Percentiles rank a stretch among this genome's conserved stretches.
These are phyloP conservation scores for Torulaspora gathmanii DNA, from an alignment of 805 yeast genomes.

Conservation along the genomic window DNA sequence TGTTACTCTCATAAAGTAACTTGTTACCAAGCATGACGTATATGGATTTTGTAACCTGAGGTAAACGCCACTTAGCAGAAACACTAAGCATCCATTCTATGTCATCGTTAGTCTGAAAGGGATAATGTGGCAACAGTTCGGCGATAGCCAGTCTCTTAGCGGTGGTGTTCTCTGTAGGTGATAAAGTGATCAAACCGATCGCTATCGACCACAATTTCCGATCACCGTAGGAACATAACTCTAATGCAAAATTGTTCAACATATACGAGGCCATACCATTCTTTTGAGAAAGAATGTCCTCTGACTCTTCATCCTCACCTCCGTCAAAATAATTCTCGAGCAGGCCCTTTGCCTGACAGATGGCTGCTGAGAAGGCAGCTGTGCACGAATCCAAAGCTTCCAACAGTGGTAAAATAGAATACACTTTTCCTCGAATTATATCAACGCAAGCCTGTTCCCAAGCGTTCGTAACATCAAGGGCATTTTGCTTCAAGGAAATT, in stretches of 20 bases:
- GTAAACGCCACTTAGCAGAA: slow-evolving; percentile 61
- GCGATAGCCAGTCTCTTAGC: slow-evolving; percentile 40
- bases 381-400: slow-evolving; percentile 59
- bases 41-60: slow-evolving; percentile 52
- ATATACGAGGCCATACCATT: slow-evolving; percentile 45
- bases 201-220: slow-evolving; percentile 62
- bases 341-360: slow-evolving; percentile 61
- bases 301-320: slow-evolving; percentile 18
- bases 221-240: slow-evolving; percentile 31
- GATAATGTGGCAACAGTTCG: slow-evolving; percentile 55
- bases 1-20: slow-evolving; percentile 49
- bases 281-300: slow-evolving; percentile 33
- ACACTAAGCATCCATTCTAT: slow-evolving; percentile 72
- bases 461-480: slow-evolving; percentile 38
- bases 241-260: slow-evolving; percentile 31
- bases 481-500: slow-evolving; percentile 34
- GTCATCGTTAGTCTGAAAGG: slow-evolving; percentile 66
- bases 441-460: slow-evolving; percentile 57
- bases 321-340: slow-evolving; percentile 40
- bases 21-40: slow-evolving; percentile 47
- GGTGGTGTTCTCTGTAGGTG: slow-evolving; percentile 41
- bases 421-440: slow-evolving; percentile 50
- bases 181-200: slow-evolving; percentile 53
- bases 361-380: slow-evolving; percentile 55
- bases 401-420: slow-evolving; percentile 53